Percentiles rank a stretch among this genome's conserved stretches.
Evolutionary conservation across 176 grass and related monocot species (phyloP).

Genomic region (Cenchrus purpureus): DNA sequence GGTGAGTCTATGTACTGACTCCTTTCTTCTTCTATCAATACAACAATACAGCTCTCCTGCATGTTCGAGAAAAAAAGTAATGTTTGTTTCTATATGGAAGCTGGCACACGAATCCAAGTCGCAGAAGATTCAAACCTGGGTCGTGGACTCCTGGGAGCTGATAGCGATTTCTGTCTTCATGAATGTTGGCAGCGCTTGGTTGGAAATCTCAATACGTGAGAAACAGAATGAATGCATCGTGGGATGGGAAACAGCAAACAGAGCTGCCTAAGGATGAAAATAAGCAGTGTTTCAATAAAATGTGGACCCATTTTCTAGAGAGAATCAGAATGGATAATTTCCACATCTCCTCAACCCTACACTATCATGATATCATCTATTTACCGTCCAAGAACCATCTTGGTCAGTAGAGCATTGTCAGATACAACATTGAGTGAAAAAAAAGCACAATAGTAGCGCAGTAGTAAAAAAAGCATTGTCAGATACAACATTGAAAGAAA

Average conservation of each 20-base stretch:
- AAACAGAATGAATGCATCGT: neutral
- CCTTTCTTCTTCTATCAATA: no score
- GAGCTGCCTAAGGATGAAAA: neutral
- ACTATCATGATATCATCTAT: neutral
- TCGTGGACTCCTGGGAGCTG: neutral
- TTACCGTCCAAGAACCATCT: neutral
- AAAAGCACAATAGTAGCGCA: neutral
- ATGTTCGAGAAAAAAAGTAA: no score
- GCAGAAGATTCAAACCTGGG: neutral
- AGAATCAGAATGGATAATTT: neutral
- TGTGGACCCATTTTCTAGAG: neutral
- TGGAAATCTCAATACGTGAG: neutral
- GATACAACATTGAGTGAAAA: neutral
- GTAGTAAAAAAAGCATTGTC: neutral
- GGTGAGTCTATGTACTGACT: no score
- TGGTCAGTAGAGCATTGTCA: conserved; percentile 8
- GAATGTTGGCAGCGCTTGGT: neutral
- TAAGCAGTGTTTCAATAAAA: neutral
- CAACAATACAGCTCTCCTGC: no score
- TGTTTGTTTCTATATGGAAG: neutral
- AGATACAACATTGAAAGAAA: neutral
- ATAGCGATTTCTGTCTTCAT: neutral
- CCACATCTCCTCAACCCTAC: neutral
- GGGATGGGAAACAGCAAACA: neutral
- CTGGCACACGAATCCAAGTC: neutral